Conservation (phyloP, 179 eudicot species). For the Spergularia azorica region DNA sequence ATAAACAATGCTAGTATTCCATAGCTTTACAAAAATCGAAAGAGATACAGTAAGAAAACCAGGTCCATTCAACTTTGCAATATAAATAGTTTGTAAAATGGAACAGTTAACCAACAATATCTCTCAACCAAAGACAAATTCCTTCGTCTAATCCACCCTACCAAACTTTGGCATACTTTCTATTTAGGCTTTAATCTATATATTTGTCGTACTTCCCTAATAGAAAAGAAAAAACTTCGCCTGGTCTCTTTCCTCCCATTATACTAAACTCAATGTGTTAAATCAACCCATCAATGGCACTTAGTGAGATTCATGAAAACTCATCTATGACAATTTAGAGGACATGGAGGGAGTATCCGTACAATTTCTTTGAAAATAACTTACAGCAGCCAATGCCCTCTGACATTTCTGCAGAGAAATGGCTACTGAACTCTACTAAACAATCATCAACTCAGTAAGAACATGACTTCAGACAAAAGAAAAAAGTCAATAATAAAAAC, state of each 20-base stretch:
- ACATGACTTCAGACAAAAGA: too few relatives aligned
- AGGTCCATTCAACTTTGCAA: conserved; percentile 10
- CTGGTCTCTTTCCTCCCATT: too few relatives aligned
- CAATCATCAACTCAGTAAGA: background rate
- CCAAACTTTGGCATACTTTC: background rate
- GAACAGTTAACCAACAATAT: background rate
- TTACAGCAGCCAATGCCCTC: background rate
- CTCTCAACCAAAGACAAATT: background rate
- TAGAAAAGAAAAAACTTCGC: background rate
- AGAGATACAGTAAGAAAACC: background rate
- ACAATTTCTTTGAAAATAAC: background rate
- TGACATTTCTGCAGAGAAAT: background rate
- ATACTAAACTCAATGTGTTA: too few relatives aligned
- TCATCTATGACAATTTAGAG: too few relatives aligned
- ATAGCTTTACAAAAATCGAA: too few relatives aligned
- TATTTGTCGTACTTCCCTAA: background rate
- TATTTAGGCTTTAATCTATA: background rate
- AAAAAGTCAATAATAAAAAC: too few relatives aligned
- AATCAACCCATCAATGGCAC: too few relatives aligned
- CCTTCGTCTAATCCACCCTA: too few relatives aligned
- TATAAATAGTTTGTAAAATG: background rate
- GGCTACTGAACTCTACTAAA: background rate
- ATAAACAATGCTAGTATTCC: background rate
- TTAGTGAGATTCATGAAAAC: background rate
- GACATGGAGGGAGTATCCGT: too few relatives aligned